Conservation (phyloP, 2,329 filamentous ascomycete species). For the Ceratocystiopsis minuta region DNA sequence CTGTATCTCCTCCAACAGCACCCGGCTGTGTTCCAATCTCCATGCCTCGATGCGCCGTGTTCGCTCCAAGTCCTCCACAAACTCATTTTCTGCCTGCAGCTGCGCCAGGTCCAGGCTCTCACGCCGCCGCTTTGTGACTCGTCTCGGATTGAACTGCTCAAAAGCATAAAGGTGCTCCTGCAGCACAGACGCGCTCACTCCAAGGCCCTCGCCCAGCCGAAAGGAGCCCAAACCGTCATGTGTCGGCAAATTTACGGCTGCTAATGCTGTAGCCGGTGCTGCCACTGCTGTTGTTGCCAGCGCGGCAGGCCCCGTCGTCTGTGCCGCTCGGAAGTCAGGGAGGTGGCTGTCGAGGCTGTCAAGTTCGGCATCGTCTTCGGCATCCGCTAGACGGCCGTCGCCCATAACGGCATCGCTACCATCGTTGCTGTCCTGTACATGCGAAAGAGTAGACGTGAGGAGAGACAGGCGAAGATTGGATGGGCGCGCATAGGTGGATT, state of each 20-base stretch:
- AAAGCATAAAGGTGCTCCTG: slow-evolving; percentile 83
- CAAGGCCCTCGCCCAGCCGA: slow-evolving; percentile 36
- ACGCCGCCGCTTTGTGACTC: slow-evolving; percentile 31
- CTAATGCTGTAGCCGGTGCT: not conserved
- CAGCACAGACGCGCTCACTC: slow-evolving; percentile 31
- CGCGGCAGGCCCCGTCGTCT: slow-evolving; percentile 8
- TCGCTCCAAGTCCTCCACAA: slow-evolving; percentile 50
- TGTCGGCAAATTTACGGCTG: slow-evolving; percentile 41
- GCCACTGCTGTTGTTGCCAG: slow-evolving; percentile 10
- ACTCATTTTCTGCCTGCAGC: slow-evolving; percentile 33
- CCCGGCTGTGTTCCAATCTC: slow-evolving; percentile 76
- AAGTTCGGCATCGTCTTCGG: slow-evolving; percentile 58
- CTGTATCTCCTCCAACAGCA: slow-evolving; percentile 76
- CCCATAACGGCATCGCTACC: slow-evolving; percentile 1
- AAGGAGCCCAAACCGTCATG: slow-evolving; percentile 91
- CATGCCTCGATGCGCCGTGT: slow-evolving; percentile 77
- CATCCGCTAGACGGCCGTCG: slow-evolving; percentile 19
- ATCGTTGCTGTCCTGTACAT: not conserved
- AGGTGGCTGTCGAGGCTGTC: slow-evolving; percentile 89
- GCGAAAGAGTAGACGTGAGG: slow-evolving; percentile 11
- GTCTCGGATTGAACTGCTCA: slow-evolving; percentile 63
- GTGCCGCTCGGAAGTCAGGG: slow-evolving; percentile 55
- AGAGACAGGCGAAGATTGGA: slow-evolving; percentile 13
- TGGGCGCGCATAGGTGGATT: slow-evolving; percentile 10
- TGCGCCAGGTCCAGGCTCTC: slow-evolving; percentile 35